Evolutionary conservation across 768 basidiomycete species (phyloP).

Genomic region (Plicaturopsis crispa): DNA sequence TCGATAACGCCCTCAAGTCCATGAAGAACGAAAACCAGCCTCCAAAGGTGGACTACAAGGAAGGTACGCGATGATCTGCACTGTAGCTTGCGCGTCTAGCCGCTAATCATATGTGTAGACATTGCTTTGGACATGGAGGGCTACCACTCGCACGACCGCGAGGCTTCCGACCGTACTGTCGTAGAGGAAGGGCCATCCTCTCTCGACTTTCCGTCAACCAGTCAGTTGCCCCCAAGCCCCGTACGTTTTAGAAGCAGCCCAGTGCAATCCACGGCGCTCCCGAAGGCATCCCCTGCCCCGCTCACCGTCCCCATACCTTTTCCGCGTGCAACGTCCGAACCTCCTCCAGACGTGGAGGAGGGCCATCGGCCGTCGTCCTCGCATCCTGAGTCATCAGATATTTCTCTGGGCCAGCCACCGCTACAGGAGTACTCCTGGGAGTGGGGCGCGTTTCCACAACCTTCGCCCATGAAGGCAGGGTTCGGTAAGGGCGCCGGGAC

Average conservation of each 20-base stretch:
- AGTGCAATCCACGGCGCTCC: too few species aligned
- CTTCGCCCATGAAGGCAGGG: constrained; percentile 53
- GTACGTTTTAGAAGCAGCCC: too few species aligned
- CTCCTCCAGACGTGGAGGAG: constrained; percentile 41
- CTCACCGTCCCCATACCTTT: constrained; percentile 25
- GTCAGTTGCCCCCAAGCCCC: too few species aligned
- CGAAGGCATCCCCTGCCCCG: too few species aligned
- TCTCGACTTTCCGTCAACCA: too few species aligned
- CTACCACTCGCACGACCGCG: constrained; percentile 52
- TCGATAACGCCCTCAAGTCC: constrained; percentile 44
- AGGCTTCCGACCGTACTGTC: constrained; percentile 33
- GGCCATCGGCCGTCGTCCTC: constrained; percentile 6
- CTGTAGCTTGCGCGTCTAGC: background rate
- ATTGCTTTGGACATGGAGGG: constrained; percentile 79
- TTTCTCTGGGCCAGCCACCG: constrained; percentile 11
- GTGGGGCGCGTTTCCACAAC: constrained; percentile 86
- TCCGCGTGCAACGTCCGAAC: constrained; percentile 54
- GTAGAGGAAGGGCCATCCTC: too few species aligned
- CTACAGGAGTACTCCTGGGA: constrained; percentile 86
- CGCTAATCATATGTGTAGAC: constrained; percentile 30
- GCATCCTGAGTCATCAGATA: constrained; percentile 2
- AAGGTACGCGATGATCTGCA: constrained; percentile 29
- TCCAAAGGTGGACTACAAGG: constrained; percentile 56
- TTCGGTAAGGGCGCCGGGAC: constrained; percentile 33
- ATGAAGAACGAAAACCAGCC: constrained; percentile 33